Conservation (phyloP, 768 basidiomycete genomes). For the Podaxis pistillaris region DNA sequence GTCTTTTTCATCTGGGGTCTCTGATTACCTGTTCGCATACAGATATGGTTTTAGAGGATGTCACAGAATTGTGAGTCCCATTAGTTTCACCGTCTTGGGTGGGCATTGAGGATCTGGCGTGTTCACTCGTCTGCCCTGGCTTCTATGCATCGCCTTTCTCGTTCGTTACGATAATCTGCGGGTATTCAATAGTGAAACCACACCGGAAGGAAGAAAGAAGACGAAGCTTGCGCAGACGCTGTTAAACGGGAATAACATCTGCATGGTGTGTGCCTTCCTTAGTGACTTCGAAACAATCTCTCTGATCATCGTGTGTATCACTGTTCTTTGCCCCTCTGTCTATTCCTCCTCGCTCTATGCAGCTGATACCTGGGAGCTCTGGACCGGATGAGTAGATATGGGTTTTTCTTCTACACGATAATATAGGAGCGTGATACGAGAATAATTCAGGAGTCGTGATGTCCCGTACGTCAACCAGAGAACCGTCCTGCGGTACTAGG, state of each 20-base stretch:
- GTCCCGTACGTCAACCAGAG: no score
- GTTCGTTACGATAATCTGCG: not conserved
- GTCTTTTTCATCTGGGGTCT: not conserved
- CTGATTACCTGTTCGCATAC: not conserved
- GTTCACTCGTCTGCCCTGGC: not conserved
- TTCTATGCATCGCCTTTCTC: not conserved
- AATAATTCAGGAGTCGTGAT: not conserved
- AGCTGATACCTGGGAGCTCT: conserved; percentile 40
- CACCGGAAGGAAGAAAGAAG: conserved; percentile 76
- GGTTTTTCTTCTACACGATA: not conserved
- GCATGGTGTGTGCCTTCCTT: conserved; percentile 63
- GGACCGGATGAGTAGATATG: conserved; percentile 24
- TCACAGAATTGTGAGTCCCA: conserved; percentile 84
- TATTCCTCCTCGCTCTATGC: not conserved
- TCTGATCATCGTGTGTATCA: not conserved
- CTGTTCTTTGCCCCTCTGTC: not conserved
- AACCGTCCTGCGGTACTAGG: no score
- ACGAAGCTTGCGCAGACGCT: conserved; percentile 86
- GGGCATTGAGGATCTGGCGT: not conserved
- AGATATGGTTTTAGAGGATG: conserved; percentile 97
- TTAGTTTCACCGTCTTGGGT: not conserved
- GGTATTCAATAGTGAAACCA: conserved; percentile 62
- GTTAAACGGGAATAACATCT: conserved; percentile 94
- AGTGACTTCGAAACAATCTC: not conserved
- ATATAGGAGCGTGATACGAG: not conserved